These are phyloP conservation scores for Pichia cephalocereana DNA, from an alignment of 805 yeast species.

Conservation along the genomic window DNA sequence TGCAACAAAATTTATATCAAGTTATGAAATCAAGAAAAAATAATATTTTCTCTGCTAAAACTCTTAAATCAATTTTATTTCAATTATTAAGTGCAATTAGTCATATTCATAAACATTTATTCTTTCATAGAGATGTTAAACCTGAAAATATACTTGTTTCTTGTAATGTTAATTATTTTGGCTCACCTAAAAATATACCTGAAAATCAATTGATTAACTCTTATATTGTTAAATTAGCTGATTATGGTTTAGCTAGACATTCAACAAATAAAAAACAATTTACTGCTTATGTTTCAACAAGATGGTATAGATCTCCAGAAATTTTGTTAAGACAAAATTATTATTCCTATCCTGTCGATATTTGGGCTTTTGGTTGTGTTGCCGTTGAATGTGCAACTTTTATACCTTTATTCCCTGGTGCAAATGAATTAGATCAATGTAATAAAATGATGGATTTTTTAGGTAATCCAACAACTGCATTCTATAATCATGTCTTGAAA, in stretches of 20 bases:
- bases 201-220: constrained; percentile 29
- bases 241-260: constrained; percentile 69
- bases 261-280: constrained; percentile 43
- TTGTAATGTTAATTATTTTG: constrained; percentile 46
- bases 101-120: constrained; percentile 67
- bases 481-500: background rate
- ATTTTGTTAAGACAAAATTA: constrained; percentile 53
- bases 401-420: constrained; percentile 78
- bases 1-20: constrained; percentile 77
- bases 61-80: constrained; percentile 56
- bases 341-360: constrained; percentile 65
- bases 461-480: constrained; percentile 55
- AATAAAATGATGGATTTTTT: constrained; percentile 56
- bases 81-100: constrained; percentile 71
- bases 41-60: constrained; percentile 43
- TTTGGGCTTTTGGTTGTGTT: constrained; percentile 83
- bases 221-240: constrained; percentile 67
- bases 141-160: constrained; percentile 85
- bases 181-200: constrained; percentile 32
- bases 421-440: constrained; percentile 69
- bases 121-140: constrained; percentile 83
- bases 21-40: constrained; percentile 55
- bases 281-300: constrained; percentile 71
- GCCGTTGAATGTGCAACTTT: constrained; percentile 66
- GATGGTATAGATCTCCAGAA: constrained; percentile 86